Conservation (phyloP, 805 yeast species). For the Metschnikowia continentalis region DNA sequence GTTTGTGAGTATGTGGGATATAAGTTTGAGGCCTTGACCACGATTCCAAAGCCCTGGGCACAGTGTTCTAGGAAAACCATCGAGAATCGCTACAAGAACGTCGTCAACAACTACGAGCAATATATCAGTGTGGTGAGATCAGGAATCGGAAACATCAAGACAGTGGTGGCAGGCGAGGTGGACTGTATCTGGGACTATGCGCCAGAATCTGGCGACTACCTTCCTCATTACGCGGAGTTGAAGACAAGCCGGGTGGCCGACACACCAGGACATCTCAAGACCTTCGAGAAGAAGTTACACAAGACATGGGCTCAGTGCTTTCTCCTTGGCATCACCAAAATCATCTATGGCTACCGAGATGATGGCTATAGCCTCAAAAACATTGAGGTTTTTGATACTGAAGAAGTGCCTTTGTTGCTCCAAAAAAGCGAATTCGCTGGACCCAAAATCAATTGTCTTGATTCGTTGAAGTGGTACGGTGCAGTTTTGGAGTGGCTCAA, state of each 20-base stretch:
- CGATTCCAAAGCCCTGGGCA: constrained; percentile 74
- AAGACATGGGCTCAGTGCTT: constrained; percentile 93
- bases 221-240: constrained; percentile 78
- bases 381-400: constrained; percentile 73
- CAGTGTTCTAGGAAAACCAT: constrained; percentile 60
- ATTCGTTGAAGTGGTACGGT: constrained; percentile 81
- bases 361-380: constrained; percentile 57
- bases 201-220: constrained; percentile 47
- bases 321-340: constrained; percentile 74
- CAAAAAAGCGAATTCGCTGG: constrained; percentile 46
- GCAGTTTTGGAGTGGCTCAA: constrained; percentile 78
- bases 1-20: constrained; percentile 64
- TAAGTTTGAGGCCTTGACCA: constrained; percentile 79
- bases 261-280: constrained; percentile 52
- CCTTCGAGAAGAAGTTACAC: constrained; percentile 73
- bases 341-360: constrained; percentile 85
- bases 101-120: constrained; percentile 71
- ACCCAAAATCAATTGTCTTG: constrained; percentile 64
- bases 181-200: constrained; percentile 85
- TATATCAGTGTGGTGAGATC: constrained; percentile 77
- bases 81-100: constrained; percentile 57
- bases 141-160: constrained; percentile 69
- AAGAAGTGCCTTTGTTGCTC: constrained; percentile 68
- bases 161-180: constrained; percentile 83
- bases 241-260: constrained; percentile 63